phyloP scores from a whole-genome alignment of 768 basidiomycete species.

The Lactarius akahatsu region DNA sequence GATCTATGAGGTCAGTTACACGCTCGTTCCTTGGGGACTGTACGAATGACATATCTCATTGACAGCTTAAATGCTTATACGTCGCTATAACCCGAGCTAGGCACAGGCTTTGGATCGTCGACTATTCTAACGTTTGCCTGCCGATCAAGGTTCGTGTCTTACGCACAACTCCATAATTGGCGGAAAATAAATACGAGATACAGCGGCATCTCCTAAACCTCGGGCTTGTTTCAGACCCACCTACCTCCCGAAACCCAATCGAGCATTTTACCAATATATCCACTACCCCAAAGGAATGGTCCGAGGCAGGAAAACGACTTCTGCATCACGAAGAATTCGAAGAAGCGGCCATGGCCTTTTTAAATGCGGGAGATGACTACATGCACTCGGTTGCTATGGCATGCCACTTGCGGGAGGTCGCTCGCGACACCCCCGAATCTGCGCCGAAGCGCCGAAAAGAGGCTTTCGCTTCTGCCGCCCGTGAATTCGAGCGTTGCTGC shows the following conservation, averaged over 20 bases:
- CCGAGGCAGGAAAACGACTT: constrained; percentile 16
- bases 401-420: constrained; percentile 13
- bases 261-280: constrained; percentile 15
- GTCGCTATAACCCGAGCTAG: constrained; percentile 70
- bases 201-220: constrained; percentile 10
- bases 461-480: constrained; percentile 8
- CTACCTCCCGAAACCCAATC: background rate
- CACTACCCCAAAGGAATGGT: constrained; percentile 14
- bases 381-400: constrained; percentile 11
- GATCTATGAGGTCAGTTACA: constrained; percentile 16
- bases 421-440: constrained; percentile 10
- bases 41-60: background rate
- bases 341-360: constrained; percentile 19
- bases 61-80: constrained; percentile 64
- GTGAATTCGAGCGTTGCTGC: constrained; percentile 12
- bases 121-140: constrained; percentile 46
- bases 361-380: constrained; percentile 13
- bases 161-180: constrained; percentile 28
- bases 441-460: constrained; percentile 7
- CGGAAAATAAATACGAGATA: background rate
- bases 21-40: background rate
- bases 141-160: constrained; percentile 47
- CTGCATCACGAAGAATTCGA: constrained; percentile 11
- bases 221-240: constrained; percentile 4
- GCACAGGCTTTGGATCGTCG: constrained; percentile 69